phyloP scores from a whole-genome alignment of 129 eudicot genomes.

The Lonicera japonica region DNA sequence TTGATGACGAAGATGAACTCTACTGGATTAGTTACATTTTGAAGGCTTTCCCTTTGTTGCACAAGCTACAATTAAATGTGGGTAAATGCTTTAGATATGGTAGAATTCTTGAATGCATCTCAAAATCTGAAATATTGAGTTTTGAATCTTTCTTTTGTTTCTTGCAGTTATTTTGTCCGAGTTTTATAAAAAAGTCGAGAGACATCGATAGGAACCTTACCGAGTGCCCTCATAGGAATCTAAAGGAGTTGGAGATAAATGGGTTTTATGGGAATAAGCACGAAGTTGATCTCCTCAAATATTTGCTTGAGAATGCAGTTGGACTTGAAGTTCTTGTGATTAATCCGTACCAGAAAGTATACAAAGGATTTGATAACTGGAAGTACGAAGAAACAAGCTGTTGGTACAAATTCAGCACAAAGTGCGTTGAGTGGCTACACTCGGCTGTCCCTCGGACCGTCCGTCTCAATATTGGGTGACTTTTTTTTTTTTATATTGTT shows the following conservation, averaged over 20 bases:
- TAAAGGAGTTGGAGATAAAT: constrained; percentile 11
- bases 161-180: constrained; percentile 11
- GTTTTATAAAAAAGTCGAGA: neutral
- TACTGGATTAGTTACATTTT: constrained; percentile 18
- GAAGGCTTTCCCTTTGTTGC: constrained; percentile 18
- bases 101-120: neutral
- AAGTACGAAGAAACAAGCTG: neutral
- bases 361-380: constrained; percentile 15
- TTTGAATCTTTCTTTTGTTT: neutral
- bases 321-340: constrained; percentile 14
- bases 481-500: neutral
- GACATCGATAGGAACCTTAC: constrained; percentile 1
- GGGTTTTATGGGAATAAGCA: constrained; percentile 21
- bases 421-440: constrained; percentile 7
- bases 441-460: constrained; percentile 5
- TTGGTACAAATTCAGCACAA: neutral
- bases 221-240: constrained; percentile 14
- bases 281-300: constrained; percentile 19
- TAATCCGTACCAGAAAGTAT: constrained; percentile 13
- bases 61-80: constrained; percentile 16
- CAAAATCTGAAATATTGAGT: neutral
- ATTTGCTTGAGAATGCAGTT: constrained; percentile 10
- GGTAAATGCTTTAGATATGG: neutral
- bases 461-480: neutral
- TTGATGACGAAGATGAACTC: constrained; percentile 18